phyloP scores from a whole-genome alignment of 768 basidiomycete species.

The Russula dissimulans region DNA sequence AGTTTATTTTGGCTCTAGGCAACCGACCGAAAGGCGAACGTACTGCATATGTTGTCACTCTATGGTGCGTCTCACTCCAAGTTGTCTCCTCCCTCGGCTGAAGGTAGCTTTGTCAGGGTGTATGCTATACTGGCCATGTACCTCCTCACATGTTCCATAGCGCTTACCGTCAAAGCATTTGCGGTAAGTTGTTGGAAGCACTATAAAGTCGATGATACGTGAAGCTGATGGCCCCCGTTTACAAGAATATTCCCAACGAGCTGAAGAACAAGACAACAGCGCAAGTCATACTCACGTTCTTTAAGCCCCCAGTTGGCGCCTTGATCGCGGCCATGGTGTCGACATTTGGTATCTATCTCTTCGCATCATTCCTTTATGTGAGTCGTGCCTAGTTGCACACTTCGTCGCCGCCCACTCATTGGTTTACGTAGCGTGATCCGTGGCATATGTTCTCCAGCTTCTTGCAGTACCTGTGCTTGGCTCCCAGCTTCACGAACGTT shows the following conservation, averaged over 20 bases:
- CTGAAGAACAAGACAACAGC: constrained; percentile 40
- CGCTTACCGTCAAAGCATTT: constrained; percentile 76
- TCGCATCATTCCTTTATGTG: constrained; percentile 80
- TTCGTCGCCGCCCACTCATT: constrained; percentile 3
- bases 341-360: constrained; percentile 83
- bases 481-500: constrained; percentile 90
- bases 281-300: constrained; percentile 50
- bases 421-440: constrained; percentile 65
- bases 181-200: constrained; percentile 33
- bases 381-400: constrained; percentile 25
- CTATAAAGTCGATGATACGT: not conserved
- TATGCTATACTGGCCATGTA: constrained; percentile 80
- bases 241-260: constrained; percentile 43
- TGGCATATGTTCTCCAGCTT: constrained; percentile 98
- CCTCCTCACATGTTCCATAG: constrained; percentile 79
- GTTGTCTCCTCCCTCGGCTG: not conserved
- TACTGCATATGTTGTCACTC: constrained; percentile 54
- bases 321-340: constrained; percentile 82
- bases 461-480: constrained; percentile 81
- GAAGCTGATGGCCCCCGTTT: not conserved
- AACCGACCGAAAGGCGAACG: constrained; percentile 88
- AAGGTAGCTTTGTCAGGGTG: constrained; percentile 41
- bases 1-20: constrained; percentile 66
- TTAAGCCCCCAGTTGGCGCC: constrained; percentile 69
- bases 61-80: constrained; percentile 42